These are phyloP conservation scores for Byssothecium circinans DNA, from an alignment of 2,329 filamentous ascomycete species.

Conservation along the genomic window DNA sequence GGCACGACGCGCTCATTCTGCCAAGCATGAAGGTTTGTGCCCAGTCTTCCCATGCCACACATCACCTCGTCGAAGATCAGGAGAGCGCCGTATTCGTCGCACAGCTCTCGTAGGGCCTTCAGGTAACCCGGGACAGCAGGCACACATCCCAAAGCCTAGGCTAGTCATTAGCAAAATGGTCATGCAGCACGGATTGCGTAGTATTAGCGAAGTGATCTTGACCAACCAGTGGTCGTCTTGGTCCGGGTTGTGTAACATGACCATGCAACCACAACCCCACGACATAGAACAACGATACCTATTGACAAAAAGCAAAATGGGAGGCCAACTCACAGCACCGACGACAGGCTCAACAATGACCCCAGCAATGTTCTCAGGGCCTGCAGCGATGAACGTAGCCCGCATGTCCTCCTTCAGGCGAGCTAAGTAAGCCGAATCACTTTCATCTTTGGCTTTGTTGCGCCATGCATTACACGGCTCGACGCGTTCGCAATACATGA, in stretches of 20 bases:
- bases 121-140: constrained; percentile 70
- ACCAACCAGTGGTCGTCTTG: constrained; percentile 7
- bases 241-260: constrained; percentile 11
- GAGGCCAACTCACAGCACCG: constrained; percentile 66
- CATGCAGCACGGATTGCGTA: background rate
- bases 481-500: too few relatives aligned
- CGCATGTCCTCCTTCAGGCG: constrained; percentile 68
- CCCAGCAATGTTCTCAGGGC: constrained; percentile 67
- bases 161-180: constrained; percentile 7
- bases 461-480: constrained; percentile 69
- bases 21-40: constrained; percentile 64
- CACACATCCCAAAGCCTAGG: constrained; percentile 67
- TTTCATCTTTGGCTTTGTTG: constrained; percentile 55
- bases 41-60: constrained; percentile 66
- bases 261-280: background rate
- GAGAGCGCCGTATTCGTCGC: constrained; percentile 69
- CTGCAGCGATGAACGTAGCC: constrained; percentile 63
- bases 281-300: background rate
- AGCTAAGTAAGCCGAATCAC: constrained; percentile 60
- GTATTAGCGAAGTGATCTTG: too few relatives aligned
- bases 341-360: constrained; percentile 76
- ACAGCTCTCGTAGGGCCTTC: constrained; percentile 66
- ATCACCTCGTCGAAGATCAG: constrained; percentile 81
- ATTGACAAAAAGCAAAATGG: too few relatives aligned
- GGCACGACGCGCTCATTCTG: constrained; percentile 61